A percentile compares a stretch with the other conserved stretches of the same genome.
phyloP scores from a whole-genome alignment of 225 moss, liverwort and hornwort species.

The Polytrichum commune region DNA sequence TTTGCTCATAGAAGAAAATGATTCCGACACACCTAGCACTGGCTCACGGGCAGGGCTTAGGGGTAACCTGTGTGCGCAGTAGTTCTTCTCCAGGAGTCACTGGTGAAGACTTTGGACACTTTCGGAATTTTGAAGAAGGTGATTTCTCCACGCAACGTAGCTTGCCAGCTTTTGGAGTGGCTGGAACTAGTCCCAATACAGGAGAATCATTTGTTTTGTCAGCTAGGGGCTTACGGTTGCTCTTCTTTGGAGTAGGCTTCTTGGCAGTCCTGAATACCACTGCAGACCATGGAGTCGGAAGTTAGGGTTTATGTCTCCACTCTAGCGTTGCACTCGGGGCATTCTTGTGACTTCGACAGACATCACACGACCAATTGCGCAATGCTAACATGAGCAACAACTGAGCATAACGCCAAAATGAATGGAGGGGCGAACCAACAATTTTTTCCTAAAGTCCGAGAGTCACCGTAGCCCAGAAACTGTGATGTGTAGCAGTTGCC shows the following conservation, averaged over 20 bases:
- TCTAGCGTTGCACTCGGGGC: too few species aligned
- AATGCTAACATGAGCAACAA: too few species aligned
- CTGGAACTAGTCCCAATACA: not conserved
- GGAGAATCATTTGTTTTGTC: constrained; percentile 2
- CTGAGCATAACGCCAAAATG: too few species aligned
- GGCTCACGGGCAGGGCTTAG: not conserved
- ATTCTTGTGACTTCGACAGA: too few species aligned
- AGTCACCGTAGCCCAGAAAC: too few species aligned
- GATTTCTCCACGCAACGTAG: not conserved
- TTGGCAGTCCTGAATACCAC: not conserved
- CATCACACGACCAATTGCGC: too few species aligned
- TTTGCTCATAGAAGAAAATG: too few species aligned
- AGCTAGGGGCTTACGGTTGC: not conserved
- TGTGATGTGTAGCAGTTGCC: too few species aligned
- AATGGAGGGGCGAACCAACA: too few species aligned
- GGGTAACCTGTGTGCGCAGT: not conserved
- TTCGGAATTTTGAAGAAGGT: not conserved
- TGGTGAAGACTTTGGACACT: not conserved
- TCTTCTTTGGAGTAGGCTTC: not conserved
- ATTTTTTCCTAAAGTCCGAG: too few species aligned
- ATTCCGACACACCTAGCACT: too few species aligned
- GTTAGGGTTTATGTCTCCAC: too few species aligned
- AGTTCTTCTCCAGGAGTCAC: not conserved
- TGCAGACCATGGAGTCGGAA: not conserved
- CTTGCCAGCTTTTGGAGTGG: not conserved